Conservation (phyloP, 2,329 filamentous ascomycete genomes). For the Neonectria ditissima region DNA sequence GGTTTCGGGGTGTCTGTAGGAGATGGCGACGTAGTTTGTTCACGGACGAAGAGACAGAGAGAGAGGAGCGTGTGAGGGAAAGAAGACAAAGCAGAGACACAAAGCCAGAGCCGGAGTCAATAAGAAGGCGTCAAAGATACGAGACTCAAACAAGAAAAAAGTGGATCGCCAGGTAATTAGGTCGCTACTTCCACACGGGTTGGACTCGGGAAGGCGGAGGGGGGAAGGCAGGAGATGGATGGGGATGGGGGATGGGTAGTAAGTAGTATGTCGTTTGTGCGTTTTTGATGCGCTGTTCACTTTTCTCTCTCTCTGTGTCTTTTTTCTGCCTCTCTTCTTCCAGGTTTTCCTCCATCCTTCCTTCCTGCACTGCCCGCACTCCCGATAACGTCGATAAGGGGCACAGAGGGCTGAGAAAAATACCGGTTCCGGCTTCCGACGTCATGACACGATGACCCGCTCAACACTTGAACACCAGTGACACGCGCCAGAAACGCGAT, state of each 20-base stretch:
- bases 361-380: not conserved
- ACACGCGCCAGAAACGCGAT: conserved; percentile 2
- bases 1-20: not conserved
- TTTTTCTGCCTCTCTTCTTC: not conserved
- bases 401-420: not conserved
- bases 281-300: conserved; percentile 8
- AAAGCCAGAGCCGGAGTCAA: not conserved
- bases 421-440: conserved; percentile 1
- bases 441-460: conserved; percentile 3
- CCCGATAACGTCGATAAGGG: conserved; percentile 4
- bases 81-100: not conserved
- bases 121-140: not conserved
- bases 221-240: no score
- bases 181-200: not conserved
- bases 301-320: not conserved
- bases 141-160: not conserved
- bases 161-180: not conserved
- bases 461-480: not conserved
- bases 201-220: not conserved
- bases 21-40: not conserved
- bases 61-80: not conserved
- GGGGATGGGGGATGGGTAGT: no score
- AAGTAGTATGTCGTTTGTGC: not conserved
- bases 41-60: not conserved
- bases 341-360: not conserved